Conservation (phyloP, 2,329 filamentous ascomycete species). For the Penicillium expansum region DNA sequence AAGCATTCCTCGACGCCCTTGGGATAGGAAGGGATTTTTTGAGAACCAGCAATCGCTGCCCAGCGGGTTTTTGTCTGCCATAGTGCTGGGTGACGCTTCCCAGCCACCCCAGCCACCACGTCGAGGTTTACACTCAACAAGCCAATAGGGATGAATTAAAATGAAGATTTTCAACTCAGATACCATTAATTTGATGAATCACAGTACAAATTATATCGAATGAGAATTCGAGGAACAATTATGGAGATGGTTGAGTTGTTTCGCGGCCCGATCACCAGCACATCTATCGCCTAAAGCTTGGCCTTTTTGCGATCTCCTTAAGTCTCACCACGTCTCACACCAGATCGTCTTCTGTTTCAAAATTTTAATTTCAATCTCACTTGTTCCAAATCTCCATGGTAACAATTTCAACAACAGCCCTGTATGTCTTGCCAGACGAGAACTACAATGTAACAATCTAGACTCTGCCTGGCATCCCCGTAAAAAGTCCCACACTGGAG, state of each 20-base stretch:
- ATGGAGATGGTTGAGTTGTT: slow-evolving; percentile 11
- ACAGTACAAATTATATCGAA: slow-evolving; percentile 1
- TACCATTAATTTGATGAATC: slow-evolving; percentile 12
- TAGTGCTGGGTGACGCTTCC: slow-evolving; percentile 18
- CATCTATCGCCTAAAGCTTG: slow-evolving; percentile 10
- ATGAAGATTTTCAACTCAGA: slow-evolving; percentile 15
- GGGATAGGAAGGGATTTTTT: slow-evolving; percentile 12
- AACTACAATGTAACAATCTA: not conserved
- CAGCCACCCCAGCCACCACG: slow-evolving; percentile 29
- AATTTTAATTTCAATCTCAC: not conserved
- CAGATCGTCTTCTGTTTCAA: not conserved
- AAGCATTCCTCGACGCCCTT: slow-evolving; percentile 23
- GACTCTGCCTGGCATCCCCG: not conserved
- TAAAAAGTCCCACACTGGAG: not conserved
- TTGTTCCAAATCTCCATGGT: not conserved
- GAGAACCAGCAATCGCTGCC: slow-evolving; percentile 9
- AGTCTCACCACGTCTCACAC: not conserved
- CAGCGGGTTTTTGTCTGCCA: slow-evolving; percentile 23
- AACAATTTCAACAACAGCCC: not conserved
- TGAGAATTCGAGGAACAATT: slow-evolving; percentile 7
- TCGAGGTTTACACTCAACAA: slow-evolving; percentile 5
- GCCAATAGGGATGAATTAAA: slow-evolving; percentile 22
- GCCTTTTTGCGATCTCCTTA: not conserved
- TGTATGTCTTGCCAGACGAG: not conserved
- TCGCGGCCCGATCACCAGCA: slow-evolving; percentile 4